These are phyloP conservation scores for Alternaria angustiovoidea DNA, from an alignment of 2,329 filamentous ascomycete genomes.

Conservation along the genomic window DNA sequence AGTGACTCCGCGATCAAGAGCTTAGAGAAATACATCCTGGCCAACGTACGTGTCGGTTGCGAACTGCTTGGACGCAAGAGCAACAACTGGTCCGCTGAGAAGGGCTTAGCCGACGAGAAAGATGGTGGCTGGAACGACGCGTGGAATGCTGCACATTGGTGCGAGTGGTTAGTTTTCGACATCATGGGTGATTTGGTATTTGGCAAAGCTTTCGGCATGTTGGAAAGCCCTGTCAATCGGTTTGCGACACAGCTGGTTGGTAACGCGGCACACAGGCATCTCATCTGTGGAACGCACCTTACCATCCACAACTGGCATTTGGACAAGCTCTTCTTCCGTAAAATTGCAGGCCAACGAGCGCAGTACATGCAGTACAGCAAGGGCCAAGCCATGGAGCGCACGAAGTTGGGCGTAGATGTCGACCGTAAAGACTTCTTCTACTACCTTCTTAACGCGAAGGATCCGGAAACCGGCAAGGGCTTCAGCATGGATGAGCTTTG, in stretches of 20 bases:
- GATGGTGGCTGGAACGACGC: slow-evolving; percentile 52
- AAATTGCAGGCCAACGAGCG: slow-evolving; percentile 52
- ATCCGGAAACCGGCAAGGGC: slow-evolving; percentile 56
- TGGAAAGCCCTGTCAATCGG: slow-evolving; percentile 52
- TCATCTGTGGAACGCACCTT: slow-evolving; percentile 55
- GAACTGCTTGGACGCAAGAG: slow-evolving; percentile 41
- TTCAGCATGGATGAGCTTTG: slow-evolving; percentile 58
- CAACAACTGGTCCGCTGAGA: slow-evolving; percentile 13
- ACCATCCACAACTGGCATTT: slow-evolving; percentile 55
- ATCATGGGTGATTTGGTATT: slow-evolving; percentile 61
- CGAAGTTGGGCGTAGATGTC: slow-evolving; percentile 51
- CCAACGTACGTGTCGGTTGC: slow-evolving; percentile 53
- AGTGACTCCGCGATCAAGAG: slow-evolving; percentile 56
- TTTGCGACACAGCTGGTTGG: slow-evolving; percentile 54
- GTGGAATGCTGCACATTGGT: slow-evolving; percentile 57
- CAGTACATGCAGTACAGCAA: slow-evolving; percentile 56
- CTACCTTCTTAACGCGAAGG: slow-evolving; percentile 57
- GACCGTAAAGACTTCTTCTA: slow-evolving; percentile 59
- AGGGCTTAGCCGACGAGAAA: slow-evolving; percentile 16
- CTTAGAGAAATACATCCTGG: slow-evolving; percentile 57
- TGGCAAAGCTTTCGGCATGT: slow-evolving; percentile 56
- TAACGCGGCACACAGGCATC: slow-evolving; percentile 56
- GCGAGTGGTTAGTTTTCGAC: slow-evolving; percentile 59
- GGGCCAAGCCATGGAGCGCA: slow-evolving; percentile 53
- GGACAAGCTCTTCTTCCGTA: slow-evolving; percentile 55